Base-by-base conservation (phyloP, 345 rosid species). In the Populus pruinosa region DNA sequence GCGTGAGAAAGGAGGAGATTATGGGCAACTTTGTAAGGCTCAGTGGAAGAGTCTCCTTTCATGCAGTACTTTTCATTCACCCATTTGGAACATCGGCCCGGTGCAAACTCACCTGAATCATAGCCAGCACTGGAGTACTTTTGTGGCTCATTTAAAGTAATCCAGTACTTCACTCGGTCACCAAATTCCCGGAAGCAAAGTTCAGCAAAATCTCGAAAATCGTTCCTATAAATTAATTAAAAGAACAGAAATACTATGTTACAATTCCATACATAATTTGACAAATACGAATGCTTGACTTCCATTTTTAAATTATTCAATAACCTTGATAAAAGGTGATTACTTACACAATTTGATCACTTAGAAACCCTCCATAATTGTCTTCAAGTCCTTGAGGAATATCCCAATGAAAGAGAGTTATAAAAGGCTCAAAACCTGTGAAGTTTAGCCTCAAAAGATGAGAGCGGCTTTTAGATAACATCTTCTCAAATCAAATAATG, bases 51-150 rank as follows among this genome's bases (percentile, higher is more conserved):
- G 18, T 47, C 0, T 47, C 50, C 50, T 3, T 47, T 47, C 3
- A 2, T 47, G 50, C 50, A 47, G 50, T 47, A 47, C 50, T 4
- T 47, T 47, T 47, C 50, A 47, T 47, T 47, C 16, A 47, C 18
- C 50, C 50, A 47, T 13, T 12, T 12, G 18, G 50, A 47, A 14
- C 50, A 78, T 76, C 14, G 82, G 49, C 84, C 84, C 71, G 75
- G 85, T 6, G 85, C 87, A 38, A 77, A 73, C 50, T 56, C 72
- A 6, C 89, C 89, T 18, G 64, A 65, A 35, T 82, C 87, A n/a
- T 86, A 84, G 33, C 85, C 87, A 74, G 33, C 25, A 23, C 35
- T 20, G 5, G 31, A 20, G 17, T 9, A 72, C 41, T 44, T 20
- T 25, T 29, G 38, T 36, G 75, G 75, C 25, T 72, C 75, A 59